Percentiles rank a stretch among this genome's conserved stretches.
phyloP scores from a whole-genome alignment of 1,284 basidiomycete species.

The Tilletia setariae region DNA sequence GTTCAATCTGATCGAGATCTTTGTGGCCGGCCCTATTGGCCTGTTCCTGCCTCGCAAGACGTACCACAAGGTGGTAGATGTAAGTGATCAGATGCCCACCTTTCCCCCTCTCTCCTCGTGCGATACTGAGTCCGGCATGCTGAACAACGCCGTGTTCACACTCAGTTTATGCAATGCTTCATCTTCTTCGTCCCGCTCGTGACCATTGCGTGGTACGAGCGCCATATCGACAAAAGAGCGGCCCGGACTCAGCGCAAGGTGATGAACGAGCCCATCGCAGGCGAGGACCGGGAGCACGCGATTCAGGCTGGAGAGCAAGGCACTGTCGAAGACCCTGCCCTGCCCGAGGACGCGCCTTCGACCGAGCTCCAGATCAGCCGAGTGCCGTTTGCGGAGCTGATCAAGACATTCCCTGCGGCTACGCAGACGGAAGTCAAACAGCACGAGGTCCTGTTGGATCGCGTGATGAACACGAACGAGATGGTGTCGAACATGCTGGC shows the following conservation, averaged over 20 bases:
- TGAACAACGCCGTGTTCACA: slow-evolving; percentile 27
- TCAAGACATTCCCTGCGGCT: not conserved
- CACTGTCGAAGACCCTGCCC: slow-evolving; percentile 4
- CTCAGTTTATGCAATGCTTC: slow-evolving; percentile 25
- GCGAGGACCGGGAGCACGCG: slow-evolving; percentile 10
- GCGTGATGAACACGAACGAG: not conserved
- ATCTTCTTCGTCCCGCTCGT: slow-evolving; percentile 37
- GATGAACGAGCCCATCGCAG: not conserved
- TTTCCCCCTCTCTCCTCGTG: too few species aligned
- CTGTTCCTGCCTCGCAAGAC: slow-evolving; percentile 57
- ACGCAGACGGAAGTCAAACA: slow-evolving; percentile 7
- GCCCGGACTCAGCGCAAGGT: slow-evolving; percentile 5
- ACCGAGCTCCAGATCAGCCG: slow-evolving; percentile 11
- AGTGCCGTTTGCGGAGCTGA: not conserved
- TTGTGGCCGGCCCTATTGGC: slow-evolving; percentile 81
- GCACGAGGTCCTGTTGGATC: slow-evolving; percentile 1
- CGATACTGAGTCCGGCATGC: slow-evolving; percentile 7
- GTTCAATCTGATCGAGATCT: slow-evolving; percentile 78
- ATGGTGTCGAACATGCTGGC: not conserved
- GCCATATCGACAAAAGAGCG: slow-evolving; percentile 18
- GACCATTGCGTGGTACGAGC: slow-evolving; percentile 43
- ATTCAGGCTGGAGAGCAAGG: slow-evolving; percentile 4
- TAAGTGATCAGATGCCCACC: not conserved
- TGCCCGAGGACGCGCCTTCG: not conserved
- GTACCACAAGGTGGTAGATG: slow-evolving; percentile 21